phyloP scores from a whole-genome alignment of 2,329 filamentous ascomycete species.

The Aureobasidium musti region DNA sequence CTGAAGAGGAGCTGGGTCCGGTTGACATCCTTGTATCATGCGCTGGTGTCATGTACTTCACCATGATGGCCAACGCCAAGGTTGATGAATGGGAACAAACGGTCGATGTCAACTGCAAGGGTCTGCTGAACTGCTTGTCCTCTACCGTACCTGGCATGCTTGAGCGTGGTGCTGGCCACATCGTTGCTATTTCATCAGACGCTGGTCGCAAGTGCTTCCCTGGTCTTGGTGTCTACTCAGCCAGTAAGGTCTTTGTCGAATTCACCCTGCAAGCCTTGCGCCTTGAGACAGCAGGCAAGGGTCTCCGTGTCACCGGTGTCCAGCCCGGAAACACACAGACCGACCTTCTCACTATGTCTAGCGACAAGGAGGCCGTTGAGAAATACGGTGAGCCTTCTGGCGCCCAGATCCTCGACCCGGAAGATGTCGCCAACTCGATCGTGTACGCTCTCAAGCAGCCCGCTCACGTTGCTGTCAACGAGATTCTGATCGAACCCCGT shows the following conservation, averaged over 20 bases:
- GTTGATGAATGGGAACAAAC: slow-evolving; percentile 78
- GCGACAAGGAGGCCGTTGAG: slow-evolving; percentile 73
- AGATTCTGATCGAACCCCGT: slow-evolving; percentile 74
- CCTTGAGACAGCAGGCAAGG: slow-evolving; percentile 72
- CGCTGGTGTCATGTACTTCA: slow-evolving; percentile 86
- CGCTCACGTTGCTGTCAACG: slow-evolving; percentile 74
- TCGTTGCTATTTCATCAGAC: slow-evolving; percentile 80
- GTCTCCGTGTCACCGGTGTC: slow-evolving; percentile 70
- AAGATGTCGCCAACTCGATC: slow-evolving; percentile 72
- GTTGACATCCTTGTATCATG: slow-evolving; percentile 79
- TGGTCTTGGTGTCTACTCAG: slow-evolving; percentile 78
- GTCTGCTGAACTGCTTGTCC: slow-evolving; percentile 70
- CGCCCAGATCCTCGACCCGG: slow-evolving; percentile 71
- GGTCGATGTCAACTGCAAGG: slow-evolving; percentile 85
- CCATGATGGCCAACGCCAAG: slow-evolving; percentile 77
- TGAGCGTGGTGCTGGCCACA: slow-evolving; percentile 66
- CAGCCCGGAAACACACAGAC: slow-evolving; percentile 78
- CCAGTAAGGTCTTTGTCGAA: slow-evolving; percentile 83
- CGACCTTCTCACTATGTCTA: slow-evolving; percentile 72
- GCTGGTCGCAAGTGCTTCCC: slow-evolving; percentile 81
- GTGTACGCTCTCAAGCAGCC: slow-evolving; percentile 75
- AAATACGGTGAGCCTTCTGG: slow-evolving; percentile 75
- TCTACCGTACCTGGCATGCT: slow-evolving; percentile 72
- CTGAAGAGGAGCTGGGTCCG: slow-evolving; percentile 65
- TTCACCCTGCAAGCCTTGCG: slow-evolving; percentile 74